Evolutionary conservation across 1,139 yeast species (phyloP), one percentile per base, ranked within the genome.

Genomic region (Ashbya aceris): DNA sequence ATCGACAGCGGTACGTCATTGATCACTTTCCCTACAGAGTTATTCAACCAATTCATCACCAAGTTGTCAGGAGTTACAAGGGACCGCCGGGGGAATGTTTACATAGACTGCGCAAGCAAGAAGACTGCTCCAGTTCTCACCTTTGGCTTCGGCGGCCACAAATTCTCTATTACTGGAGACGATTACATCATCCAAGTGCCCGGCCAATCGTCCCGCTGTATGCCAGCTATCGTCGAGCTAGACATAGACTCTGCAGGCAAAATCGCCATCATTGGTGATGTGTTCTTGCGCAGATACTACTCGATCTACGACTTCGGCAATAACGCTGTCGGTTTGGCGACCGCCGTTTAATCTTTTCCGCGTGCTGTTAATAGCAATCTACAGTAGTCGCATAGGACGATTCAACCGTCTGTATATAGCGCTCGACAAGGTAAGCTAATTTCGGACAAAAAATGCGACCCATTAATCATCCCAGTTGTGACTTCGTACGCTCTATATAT

Each of bases 201-300:
- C 7, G 96, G 91, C 66, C 83, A 85, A 40, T 77, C 94, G 49
- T 97, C 97, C 29, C 77, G 94, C 36, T 91, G 98, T 74, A 83
- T 89, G 57, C 86, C 96, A 44, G 94, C 94, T 7, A 85, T 91
- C 70, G 87, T 95, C 28, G 95, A 96, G 56, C 79, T 91, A 89
- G 98, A 91, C 64, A 79, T 91, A 78, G 97, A 97, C 40, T 85
- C 80, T 54, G 96, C 97, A 50, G 97, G 97, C 45, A 96, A 95
- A 53, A 68, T 91, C 69, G 95, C 96, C 46, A 89, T 91, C 60
- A 71, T 91, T 54, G 98, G 98, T 62, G 98, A 91, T 63, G 93
- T 96, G 12, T 91, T 91, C 82, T 77, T 91, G 68, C 85, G 98
- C 73, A 83, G 74, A 62, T 89, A 80, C 72, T 91, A 91, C 74